A percentile compares a stretch with the other conserved stretches of the same genome.
These are phyloP conservation scores for Puccinia polysora DNA, from an alignment of 1,284 basidiomycete genomes.

Conservation along the genomic window DNA sequence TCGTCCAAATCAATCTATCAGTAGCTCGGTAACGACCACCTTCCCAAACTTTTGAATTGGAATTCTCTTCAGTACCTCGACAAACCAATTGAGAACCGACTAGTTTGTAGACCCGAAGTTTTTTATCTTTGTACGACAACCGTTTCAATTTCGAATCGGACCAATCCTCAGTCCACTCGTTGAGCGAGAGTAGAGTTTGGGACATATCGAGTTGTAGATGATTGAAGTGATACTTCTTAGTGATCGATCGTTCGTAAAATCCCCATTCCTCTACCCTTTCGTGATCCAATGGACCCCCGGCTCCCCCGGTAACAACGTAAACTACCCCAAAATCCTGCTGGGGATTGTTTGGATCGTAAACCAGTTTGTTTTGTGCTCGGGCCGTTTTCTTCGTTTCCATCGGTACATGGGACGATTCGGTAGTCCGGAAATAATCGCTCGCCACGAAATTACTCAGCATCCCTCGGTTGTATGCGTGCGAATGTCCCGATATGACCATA, in stretches of 20 bases:
- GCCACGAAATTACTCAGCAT: slow-evolving; percentile 46
- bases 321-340: slow-evolving; percentile 45
- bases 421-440: slow-evolving; percentile 24
- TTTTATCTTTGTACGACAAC: slow-evolving; percentile 1
- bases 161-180: slow-evolving; percentile 26
- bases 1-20: slow-evolving; percentile 47
- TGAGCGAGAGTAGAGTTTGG: not conserved
- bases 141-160: slow-evolving; percentile 11
- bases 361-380: slow-evolving; percentile 44
- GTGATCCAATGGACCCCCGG: slow-evolving; percentile 47
- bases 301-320: slow-evolving; percentile 46
- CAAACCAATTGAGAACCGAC: slow-evolving; percentile 34
- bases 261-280: slow-evolving; percentile 49
- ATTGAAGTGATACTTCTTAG: slow-evolving; percentile 45
- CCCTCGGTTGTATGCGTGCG: slow-evolving; percentile 48
- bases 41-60: not conserved
- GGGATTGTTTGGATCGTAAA: not conserved
- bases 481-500: slow-evolving; percentile 48
- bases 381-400: slow-evolving; percentile 27
- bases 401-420: slow-evolving; percentile 2
- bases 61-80: not conserved
- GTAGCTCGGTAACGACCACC: slow-evolving; percentile 30
- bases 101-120: slow-evolving; percentile 21
- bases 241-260: slow-evolving; percentile 43
- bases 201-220: slow-evolving; percentile 42